Evolutionary conservation across 2,329 filamentous ascomycete genomes (phyloP).

Genomic region (Albophoma yamanashiensis): DNA sequence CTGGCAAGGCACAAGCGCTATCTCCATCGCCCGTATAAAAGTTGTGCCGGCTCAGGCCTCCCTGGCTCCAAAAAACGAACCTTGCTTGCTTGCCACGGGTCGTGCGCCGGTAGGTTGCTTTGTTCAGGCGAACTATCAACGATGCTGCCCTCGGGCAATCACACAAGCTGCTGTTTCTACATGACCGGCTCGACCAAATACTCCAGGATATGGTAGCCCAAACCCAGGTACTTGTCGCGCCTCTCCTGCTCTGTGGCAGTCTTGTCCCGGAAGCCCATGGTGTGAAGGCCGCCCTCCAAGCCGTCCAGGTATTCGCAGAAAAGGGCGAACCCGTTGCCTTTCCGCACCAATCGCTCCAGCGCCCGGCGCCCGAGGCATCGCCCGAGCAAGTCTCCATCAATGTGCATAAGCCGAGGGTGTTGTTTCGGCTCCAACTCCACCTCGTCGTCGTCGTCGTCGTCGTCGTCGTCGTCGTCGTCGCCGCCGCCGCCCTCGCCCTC

Average conservation of each 20-base stretch:
- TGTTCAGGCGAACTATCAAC: not conserved
- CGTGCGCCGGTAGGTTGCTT: too few species aligned
- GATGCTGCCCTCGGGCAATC: not conserved
- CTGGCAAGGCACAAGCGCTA: too few species aligned
- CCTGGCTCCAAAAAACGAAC: too few species aligned
- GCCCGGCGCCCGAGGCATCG: conserved; percentile 37
- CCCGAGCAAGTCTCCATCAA: conserved; percentile 56
- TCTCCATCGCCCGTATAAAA: too few species aligned
- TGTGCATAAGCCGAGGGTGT: conserved; percentile 43
- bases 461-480: conserved; percentile 4
- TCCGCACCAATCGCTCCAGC: conserved; percentile 30
- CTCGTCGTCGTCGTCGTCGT: conserved; percentile 11
- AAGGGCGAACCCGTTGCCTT: conserved; percentile 20
- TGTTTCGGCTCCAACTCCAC: conserved; percentile 23
- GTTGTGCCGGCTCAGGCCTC: too few species aligned
- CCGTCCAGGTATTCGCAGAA: conserved; percentile 39
- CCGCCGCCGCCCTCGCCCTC: too few species aligned
- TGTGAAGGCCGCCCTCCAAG: conserved; percentile 35
- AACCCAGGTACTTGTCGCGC: conserved; percentile 27
- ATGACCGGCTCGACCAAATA: conserved; percentile 41
- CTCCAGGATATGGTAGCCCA: conserved; percentile 44
- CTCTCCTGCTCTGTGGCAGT: conserved; percentile 9
- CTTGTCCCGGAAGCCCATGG: conserved; percentile 17
- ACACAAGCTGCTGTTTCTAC: conserved; percentile 13
- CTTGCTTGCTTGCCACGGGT: too few species aligned